phyloP scores from a whole-genome alignment of 2,329 filamentous ascomycete genomes.

The Colletotrichum viniferum region DNA sequence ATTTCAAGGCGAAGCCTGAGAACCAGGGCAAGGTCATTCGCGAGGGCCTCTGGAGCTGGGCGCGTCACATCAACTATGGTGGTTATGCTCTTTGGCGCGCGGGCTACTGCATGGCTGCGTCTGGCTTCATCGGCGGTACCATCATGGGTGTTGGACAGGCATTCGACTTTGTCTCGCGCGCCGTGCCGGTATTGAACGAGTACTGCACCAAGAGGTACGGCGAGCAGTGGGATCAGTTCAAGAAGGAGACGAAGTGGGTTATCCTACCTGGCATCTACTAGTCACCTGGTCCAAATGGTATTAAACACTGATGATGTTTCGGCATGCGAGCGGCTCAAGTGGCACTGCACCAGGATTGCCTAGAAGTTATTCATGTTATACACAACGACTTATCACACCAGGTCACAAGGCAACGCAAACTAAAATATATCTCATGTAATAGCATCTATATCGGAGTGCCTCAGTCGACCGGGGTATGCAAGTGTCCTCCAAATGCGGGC shows the following conservation, averaged over 20 bases:
- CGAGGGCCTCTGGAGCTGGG: slow-evolving; percentile 40
- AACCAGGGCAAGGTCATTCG: slow-evolving; percentile 43
- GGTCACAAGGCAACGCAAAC: not conserved
- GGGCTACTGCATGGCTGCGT: slow-evolving; percentile 36
- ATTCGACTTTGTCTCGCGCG: slow-evolving; percentile 33
- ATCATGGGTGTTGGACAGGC: slow-evolving; percentile 32
- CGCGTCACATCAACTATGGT: slow-evolving; percentile 45
- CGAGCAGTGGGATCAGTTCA: slow-evolving; percentile 43
- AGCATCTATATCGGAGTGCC: not conserved
- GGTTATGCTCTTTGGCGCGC: slow-evolving; percentile 40
- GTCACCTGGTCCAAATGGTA: not conserved
- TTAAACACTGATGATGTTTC: not conserved
- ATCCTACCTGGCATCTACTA: slow-evolving; percentile 43
- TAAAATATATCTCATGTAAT: not conserved
- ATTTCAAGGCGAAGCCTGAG: slow-evolving; percentile 40
- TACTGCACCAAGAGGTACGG: slow-evolving; percentile 42
- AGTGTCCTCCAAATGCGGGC: not conserved
- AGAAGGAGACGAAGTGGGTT: slow-evolving; percentile 38
- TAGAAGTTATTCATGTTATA: not conserved
- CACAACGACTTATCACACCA: not conserved
- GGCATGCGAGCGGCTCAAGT: not conserved
- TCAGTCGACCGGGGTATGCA: slow-evolving; percentile 1
- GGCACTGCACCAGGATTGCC: not conserved
- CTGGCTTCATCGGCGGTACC: slow-evolving; percentile 38
- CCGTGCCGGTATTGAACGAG: slow-evolving; percentile 35